Conservation (phyloP, 2,329 filamentous ascomycete species). For the Fusarium marasasianum region DNA sequence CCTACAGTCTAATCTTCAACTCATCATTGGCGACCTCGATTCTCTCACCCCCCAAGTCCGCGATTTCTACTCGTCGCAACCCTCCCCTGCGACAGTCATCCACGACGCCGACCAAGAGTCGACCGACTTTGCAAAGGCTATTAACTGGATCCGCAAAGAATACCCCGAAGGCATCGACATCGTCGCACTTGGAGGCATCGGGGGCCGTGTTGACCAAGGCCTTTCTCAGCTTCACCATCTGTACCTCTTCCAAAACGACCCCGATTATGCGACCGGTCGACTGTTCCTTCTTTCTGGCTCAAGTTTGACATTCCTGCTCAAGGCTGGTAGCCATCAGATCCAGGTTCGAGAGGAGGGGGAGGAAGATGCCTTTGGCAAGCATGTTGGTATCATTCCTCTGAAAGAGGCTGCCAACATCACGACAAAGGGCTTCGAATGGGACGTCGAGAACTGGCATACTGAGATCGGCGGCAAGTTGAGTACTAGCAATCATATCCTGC, state of each 20-base stretch:
- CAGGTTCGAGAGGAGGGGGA: conserved; percentile 63
- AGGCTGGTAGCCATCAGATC: conserved; percentile 73
- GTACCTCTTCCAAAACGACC: conserved; percentile 67
- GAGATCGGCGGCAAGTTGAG: conserved; percentile 77
- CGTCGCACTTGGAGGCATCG: conserved; percentile 84
- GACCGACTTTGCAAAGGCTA: conserved; percentile 91
- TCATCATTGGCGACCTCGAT: conserved; percentile 91
- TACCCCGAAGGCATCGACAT: conserved; percentile 63
- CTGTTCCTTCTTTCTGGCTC: conserved; percentile 85
- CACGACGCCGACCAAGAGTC: conserved; percentile 83
- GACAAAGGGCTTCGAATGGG: conserved; percentile 88
- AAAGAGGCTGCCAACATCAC: conserved; percentile 81
- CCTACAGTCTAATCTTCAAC: conserved; percentile 66
- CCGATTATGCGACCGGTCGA: conserved; percentile 60
- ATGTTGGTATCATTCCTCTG: conserved; percentile 88
- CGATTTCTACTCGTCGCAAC: conserved; percentile 70
- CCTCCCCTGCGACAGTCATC: conserved; percentile 66
- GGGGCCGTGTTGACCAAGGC: conserved; percentile 91
- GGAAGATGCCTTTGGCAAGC: conserved; percentile 72
- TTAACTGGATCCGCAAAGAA: conserved; percentile 63
- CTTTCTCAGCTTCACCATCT: conserved; percentile 90
- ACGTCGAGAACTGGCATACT: conserved; percentile 83
- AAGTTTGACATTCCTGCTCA: conserved; percentile 85
- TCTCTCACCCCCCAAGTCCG: conserved; percentile 73
- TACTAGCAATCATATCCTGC: conserved; percentile 81